These are phyloP conservation scores for Septoria linicola DNA, from an alignment of 2,329 filamentous ascomycete genomes.

Conservation along the genomic window DNA sequence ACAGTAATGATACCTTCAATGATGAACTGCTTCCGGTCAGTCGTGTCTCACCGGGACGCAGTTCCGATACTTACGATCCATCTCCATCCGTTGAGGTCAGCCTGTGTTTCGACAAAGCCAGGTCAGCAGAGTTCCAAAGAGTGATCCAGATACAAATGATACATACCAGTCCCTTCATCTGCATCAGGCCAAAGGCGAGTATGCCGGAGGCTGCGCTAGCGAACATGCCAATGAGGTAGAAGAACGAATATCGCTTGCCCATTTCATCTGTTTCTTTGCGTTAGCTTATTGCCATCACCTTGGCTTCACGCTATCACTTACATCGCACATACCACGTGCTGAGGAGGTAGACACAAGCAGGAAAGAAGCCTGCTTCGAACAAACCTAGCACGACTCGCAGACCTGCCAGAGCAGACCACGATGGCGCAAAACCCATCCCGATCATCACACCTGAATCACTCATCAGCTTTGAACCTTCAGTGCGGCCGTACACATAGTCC, in stretches of 20 bases:
- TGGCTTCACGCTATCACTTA: too few species aligned
- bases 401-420: slow-evolving; percentile 52
- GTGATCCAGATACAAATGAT: not conserved
- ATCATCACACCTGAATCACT: slow-evolving; percentile 50
- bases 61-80: slow-evolving; percentile 36
- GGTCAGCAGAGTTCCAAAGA: not conserved
- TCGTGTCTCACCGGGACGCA: not conserved
- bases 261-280: slow-evolving; percentile 28
- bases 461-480: not conserved
- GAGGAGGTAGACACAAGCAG: slow-evolving; percentile 33
- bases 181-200: slow-evolving; percentile 32
- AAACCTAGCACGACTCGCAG: slow-evolving; percentile 59
- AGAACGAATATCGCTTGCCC: slow-evolving; percentile 42
- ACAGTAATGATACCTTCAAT: slow-evolving; percentile 44
- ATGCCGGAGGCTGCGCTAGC: slow-evolving; percentile 48
- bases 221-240: slow-evolving; percentile 50
- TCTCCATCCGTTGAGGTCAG: slow-evolving; percentile 44
- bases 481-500: not conserved
- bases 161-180: slow-evolving; percentile 33
- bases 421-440: slow-evolving; percentile 60
- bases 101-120: slow-evolving; percentile 41
- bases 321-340: slow-evolving; percentile 26
- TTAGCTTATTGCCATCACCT: too few species aligned
- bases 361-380: slow-evolving; percentile 58
- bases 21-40: slow-evolving; percentile 37